Conservation (phyloP, 2,329 filamentous ascomycete species). For the Elsinoe arachidis region DNA sequence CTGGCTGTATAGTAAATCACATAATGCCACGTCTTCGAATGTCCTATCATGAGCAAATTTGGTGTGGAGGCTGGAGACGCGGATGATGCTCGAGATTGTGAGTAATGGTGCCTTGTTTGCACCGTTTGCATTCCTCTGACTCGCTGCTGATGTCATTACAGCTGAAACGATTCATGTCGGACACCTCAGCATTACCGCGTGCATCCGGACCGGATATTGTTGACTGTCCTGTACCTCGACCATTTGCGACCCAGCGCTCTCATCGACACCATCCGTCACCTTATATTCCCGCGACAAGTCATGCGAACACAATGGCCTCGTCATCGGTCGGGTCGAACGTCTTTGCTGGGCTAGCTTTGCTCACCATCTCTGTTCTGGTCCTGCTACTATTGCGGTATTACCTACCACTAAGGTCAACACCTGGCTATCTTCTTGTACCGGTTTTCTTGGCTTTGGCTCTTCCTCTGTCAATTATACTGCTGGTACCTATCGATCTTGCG, state of each 20-base stretch:
- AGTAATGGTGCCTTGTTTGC: no score
- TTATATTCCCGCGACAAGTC: neutral
- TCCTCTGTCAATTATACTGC: slow-evolving; percentile 79
- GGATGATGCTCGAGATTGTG: no score
- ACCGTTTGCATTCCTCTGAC: neutral
- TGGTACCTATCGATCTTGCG: slow-evolving; percentile 92
- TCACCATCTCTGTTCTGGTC: slow-evolving; percentile 65
- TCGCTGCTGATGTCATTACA: neutral
- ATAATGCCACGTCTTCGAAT: no score
- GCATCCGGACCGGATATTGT: neutral
- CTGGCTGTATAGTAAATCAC: neutral
- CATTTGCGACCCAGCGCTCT: no score
- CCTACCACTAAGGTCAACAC: slow-evolving; percentile 80
- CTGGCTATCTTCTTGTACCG: slow-evolving; percentile 79
- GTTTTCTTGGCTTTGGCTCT: slow-evolving; percentile 95
- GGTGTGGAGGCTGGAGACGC: no score
- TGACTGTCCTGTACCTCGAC: neutral
- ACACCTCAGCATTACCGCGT: neutral
- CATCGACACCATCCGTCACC: neutral
- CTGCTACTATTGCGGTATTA: slow-evolving; percentile 82
- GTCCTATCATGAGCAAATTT: no score
- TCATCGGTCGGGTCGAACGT: slow-evolving; percentile 69
- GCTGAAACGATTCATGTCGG: neutral
- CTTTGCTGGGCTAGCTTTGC: slow-evolving; percentile 64
- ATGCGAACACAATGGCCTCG: slow-evolving; percentile 32